Evolutionary conservation across 2,329 filamentous ascomycete genomes (phyloP).

Genomic region (Kalaharituber pfeilii): DNA sequence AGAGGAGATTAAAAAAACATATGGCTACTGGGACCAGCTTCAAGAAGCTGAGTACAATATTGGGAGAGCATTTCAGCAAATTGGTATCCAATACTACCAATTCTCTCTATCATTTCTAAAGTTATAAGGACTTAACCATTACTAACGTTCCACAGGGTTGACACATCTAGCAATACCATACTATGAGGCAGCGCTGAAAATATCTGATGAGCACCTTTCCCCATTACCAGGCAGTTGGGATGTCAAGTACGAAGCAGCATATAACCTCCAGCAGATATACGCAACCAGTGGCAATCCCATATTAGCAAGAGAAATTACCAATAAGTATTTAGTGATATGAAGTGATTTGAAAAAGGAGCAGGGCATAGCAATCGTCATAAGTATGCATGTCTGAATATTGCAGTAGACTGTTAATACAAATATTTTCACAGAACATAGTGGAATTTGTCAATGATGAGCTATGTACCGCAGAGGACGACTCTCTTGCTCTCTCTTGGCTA

Average conservation of each 20-base stretch:
- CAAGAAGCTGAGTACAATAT: constrained; percentile 75
- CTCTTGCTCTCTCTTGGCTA: no score
- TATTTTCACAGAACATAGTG: no score
- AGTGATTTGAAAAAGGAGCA: not conserved
- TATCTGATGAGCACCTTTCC: constrained; percentile 30
- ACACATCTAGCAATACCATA: constrained; percentile 53
- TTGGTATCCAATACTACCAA: constrained; percentile 30
- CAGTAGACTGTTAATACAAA: no score
- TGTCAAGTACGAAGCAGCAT: constrained; percentile 53
- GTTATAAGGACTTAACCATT: no score
- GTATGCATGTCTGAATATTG: no score
- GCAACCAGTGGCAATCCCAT: constrained; percentile 44
- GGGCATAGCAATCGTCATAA: no score
- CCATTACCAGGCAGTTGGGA: constrained; percentile 27
- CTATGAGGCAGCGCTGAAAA: constrained; percentile 44
- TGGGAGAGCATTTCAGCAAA: constrained; percentile 54
- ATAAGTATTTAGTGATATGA: constrained; percentile 40
- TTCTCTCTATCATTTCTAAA: not conserved
- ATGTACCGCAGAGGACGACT: no score
- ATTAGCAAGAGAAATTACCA: constrained; percentile 43
- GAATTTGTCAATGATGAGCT: no score
- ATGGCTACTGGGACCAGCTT: constrained; percentile 25
- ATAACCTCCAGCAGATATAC: constrained; percentile 53
- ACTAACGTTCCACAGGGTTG: constrained; percentile 35
- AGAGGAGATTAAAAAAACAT: constrained; percentile 22